phyloP scores from a whole-genome alignment of 352 stramenopile species.

The Globisporangium irregulare region DNA sequence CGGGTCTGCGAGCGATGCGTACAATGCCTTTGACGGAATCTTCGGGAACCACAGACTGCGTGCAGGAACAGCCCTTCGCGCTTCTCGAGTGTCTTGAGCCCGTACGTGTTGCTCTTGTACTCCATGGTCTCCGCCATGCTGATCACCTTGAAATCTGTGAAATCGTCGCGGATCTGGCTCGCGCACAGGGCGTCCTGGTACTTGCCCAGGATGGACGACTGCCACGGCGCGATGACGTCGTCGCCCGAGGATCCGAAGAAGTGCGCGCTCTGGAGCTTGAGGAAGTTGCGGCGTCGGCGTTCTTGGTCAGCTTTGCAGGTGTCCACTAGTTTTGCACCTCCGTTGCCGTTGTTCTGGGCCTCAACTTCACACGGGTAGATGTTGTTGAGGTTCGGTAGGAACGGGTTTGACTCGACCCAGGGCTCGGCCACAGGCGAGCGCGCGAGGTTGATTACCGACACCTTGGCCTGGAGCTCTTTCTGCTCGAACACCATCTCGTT shows the following conservation, averaged over 20 bases:
- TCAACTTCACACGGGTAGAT: constrained; percentile 18
- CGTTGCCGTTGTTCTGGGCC: too few relatives aligned
- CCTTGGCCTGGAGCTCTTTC: constrained; percentile 27
- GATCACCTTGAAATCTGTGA: constrained; percentile 19
- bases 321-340: not conserved
- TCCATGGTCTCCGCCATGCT: constrained; percentile 26
- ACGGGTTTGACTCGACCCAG: constrained; percentile 30
- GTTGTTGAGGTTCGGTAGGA: constrained; percentile 39
- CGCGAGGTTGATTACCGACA: constrained; percentile 42
- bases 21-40: too few relatives aligned
- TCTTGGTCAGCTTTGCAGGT: constrained; percentile 16
- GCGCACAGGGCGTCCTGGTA: constrained; percentile 31
- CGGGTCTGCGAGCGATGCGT: too few relatives aligned
- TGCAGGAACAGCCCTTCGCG: constrained; percentile 22
- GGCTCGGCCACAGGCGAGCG: constrained; percentile 24
- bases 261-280: constrained; percentile 27
- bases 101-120: constrained; percentile 31
- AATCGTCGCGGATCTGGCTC: constrained; percentile 7
- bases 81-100: constrained; percentile 27
- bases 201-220: constrained; percentile 29
- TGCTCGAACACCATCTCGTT: constrained; percentile 26
- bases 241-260: constrained; percentile 40
- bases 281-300: constrained; percentile 40
- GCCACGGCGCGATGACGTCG: constrained; percentile 35
- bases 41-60: too few relatives aligned